These are phyloP conservation scores for Cenococcum geophilum DNA, from an alignment of 495 filamentous ascomycete species.

Conservation along the genomic window DNA sequence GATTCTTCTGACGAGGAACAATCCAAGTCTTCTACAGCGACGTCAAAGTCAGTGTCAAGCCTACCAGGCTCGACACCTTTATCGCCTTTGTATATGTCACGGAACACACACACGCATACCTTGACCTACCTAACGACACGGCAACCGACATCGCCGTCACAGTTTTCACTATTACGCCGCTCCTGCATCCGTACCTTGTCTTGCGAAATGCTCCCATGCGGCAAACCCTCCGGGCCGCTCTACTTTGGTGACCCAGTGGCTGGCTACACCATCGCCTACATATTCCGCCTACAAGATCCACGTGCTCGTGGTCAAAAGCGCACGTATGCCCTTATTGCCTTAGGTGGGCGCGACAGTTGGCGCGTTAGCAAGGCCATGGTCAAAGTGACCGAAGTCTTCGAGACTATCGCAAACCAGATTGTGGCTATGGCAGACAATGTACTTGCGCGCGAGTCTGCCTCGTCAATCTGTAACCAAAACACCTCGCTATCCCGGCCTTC, in stretches of 20 bases:
- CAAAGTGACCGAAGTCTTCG: slow-evolving; percentile 68
- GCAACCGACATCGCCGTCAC: slow-evolving; percentile 64
- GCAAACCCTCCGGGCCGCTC: slow-evolving; percentile 67
- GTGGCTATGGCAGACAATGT: slow-evolving; percentile 54
- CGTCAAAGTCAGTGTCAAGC: slow-evolving; percentile 10
- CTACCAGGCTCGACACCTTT: slow-evolving; percentile 20
- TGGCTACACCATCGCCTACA: slow-evolving; percentile 87
- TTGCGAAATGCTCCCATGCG: slow-evolving; percentile 74
- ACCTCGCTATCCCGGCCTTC: slow-evolving; percentile 32
- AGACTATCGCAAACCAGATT: slow-evolving; percentile 69
- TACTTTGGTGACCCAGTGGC: slow-evolving; percentile 77
- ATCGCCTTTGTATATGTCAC: slow-evolving; percentile 21
- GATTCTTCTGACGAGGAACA: slow-evolving; percentile 32
- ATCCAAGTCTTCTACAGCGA: slow-evolving; percentile 21
- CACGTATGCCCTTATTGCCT: slow-evolving; percentile 82
- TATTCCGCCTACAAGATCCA: slow-evolving; percentile 83
- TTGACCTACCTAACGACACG: slow-evolving; percentile 82
- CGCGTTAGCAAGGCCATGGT: slow-evolving; percentile 69
- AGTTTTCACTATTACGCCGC: slow-evolving; percentile 79
- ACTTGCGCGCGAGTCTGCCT: slow-evolving; percentile 24
- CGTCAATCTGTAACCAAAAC: slow-evolving; percentile 25
- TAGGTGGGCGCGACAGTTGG: slow-evolving; percentile 63
- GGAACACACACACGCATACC: slow-evolving; percentile 61
- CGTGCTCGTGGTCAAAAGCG: slow-evolving; percentile 81
- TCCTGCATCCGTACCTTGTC: slow-evolving; percentile 82